Evolutionary conservation across 345 rosid species (phyloP).

Genomic region (Eutrema heterophyllum): DNA sequence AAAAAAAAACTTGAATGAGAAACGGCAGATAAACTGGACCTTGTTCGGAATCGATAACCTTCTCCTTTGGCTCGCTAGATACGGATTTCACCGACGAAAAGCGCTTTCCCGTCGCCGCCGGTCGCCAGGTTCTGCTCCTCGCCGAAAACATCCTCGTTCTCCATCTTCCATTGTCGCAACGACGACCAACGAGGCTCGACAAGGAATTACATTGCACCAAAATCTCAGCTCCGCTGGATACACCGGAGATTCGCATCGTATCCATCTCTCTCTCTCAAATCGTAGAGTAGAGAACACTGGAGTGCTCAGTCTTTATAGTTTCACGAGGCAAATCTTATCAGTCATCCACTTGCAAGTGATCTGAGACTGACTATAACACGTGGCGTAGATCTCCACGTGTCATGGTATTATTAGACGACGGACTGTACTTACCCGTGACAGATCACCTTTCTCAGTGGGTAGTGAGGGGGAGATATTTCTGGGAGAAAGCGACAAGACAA

Average conservation of each 20-base stretch:
- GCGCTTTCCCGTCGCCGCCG: conserved; percentile 20
- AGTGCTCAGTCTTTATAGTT: conserved; percentile 2
- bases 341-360: conserved; percentile 19
- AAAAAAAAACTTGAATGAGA: not conserved
- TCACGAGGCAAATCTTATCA: conserved; percentile 18
- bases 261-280: conserved; percentile 2
- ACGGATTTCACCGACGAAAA: conserved; percentile 26
- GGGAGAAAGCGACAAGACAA: conserved; percentile 13
- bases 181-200: conserved; percentile 33
- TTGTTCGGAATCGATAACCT: conserved; percentile 32
- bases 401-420: not conserved
- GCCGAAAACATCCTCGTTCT: conserved; percentile 30
- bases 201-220: conserved; percentile 18
- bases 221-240: conserved; percentile 20
- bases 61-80: conserved; percentile 38
- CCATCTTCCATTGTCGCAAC: conserved; percentile 11
- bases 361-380: conserved; percentile 11
- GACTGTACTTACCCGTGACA: conserved; percentile 4
- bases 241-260: conserved; percentile 31
- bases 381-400: conserved; percentile 1
- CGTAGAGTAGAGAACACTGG: not conserved
- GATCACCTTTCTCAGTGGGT: conserved; percentile 7
- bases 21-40: conserved; percentile 20
- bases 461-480: conserved; percentile 15
- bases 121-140: conserved; percentile 16